Conservation (phyloP, 257 asterid genomes). For the Penstemon eatonii region DNA sequence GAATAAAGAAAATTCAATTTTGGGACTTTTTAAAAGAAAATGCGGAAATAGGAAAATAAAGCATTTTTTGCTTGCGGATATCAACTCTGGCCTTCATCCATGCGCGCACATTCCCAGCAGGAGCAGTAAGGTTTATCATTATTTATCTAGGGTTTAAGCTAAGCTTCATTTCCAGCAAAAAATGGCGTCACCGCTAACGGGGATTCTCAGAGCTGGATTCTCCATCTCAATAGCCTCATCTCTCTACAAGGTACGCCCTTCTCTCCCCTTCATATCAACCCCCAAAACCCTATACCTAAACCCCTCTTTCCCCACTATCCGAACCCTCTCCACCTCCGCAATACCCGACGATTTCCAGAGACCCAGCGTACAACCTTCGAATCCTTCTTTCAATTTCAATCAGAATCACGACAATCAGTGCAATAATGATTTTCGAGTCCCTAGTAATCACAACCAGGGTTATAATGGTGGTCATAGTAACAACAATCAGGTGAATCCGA, state of each 20-base stretch:
- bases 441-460: slow-evolving; percentile 36
- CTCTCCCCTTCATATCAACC: slow-evolving; percentile 29
- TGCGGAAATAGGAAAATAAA: too few species aligned
- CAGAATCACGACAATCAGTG: slow-evolving; percentile 39
- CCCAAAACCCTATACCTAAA: slow-evolving; percentile 40
- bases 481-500: slow-evolving; percentile 37
- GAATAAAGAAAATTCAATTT: too few species aligned
- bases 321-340: slow-evolving; percentile 52
- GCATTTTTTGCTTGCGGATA: too few species aligned
- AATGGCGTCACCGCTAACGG: slow-evolving; percentile 51
- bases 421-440: slow-evolving; percentile 23
- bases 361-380: slow-evolving; percentile 33
- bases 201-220: slow-evolving; percentile 43
- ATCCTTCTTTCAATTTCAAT: slow-evolving; percentile 33
- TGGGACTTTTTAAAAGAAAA: too few species aligned
- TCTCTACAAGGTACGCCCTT: slow-evolving; percentile 36
- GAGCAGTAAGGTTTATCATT: slow-evolving; percentile 33
- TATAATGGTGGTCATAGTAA: slow-evolving; percentile 21
- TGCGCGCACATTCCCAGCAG: background rate
- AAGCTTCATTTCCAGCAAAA: slow-evolving; percentile 24
- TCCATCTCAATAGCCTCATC: slow-evolving; percentile 32
- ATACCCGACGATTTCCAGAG: slow-evolving; percentile 37
- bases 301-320: slow-evolving; percentile 30
- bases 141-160: slow-evolving; percentile 32
- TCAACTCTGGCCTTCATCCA: background rate